These are phyloP conservation scores for Aureobasidium sp. DNA, from an alignment of 2,329 filamentous ascomycete species.

Conservation along the genomic window DNA sequence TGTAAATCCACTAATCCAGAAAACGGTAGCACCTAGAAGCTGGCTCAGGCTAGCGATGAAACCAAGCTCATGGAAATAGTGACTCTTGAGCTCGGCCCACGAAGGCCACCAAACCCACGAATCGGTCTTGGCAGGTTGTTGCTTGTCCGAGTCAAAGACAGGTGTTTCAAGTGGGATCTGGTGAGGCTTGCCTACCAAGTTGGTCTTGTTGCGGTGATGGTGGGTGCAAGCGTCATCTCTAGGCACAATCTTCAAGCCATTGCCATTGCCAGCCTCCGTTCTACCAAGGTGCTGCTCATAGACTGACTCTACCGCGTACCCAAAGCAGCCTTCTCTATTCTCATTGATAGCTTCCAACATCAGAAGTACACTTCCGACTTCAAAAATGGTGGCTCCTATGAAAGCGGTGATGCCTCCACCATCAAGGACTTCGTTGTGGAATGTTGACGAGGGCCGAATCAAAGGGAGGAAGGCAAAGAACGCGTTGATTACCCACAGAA, in stretches of 20 bases:
- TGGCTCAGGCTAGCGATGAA: constrained; percentile 53
- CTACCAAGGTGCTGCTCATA: constrained; percentile 10
- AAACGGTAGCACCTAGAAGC: constrained; percentile 52
- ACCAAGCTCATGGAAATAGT: constrained; percentile 54
- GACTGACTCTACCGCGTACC: constrained; percentile 53
- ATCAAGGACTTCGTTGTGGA: constrained; percentile 43
- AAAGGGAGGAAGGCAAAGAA: constrained; percentile 59
- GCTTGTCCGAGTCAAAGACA: background rate
- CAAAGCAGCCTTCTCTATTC: constrained; percentile 56
- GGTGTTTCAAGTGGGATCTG: background rate
- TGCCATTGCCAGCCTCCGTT: background rate
- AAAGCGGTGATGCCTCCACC: constrained; percentile 56
- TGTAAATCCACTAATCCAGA: constrained; percentile 56
- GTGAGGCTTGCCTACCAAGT: constrained; percentile 21
- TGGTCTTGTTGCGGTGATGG: constrained; percentile 28
- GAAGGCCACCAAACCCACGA: constrained; percentile 55
- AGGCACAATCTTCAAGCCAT: constrained; percentile 1
- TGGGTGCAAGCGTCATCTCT: constrained; percentile 23
- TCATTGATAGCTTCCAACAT: constrained; percentile 63
- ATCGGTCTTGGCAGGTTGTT: background rate
- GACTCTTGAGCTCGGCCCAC: constrained; percentile 45
- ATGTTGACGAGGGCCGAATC: constrained; percentile 43
- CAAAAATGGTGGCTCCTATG: constrained; percentile 60
- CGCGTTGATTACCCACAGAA: constrained; percentile 44
- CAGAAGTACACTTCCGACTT: constrained; percentile 53